These are phyloP conservation scores for Pleurotus eryngii DNA, from an alignment of 768 basidiomycete species.

Conservation along the genomic window DNA sequence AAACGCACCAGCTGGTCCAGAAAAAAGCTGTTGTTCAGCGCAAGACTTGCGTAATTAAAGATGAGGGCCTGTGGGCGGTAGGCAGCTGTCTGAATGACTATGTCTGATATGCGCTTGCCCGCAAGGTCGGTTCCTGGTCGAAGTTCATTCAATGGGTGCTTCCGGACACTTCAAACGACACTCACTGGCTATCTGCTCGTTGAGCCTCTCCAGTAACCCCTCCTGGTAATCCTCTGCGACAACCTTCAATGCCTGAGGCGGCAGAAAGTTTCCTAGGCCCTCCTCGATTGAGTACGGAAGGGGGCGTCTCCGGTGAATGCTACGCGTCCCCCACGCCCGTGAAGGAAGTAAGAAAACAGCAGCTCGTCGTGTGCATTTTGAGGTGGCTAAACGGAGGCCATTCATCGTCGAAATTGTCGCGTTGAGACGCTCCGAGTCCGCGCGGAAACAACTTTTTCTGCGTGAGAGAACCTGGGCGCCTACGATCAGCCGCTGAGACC, in stretches of 20 bases:
- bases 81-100: slow-evolving; percentile 64
- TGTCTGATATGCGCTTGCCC: slow-evolving; percentile 61
- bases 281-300: slow-evolving; percentile 67
- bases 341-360: slow-evolving; percentile 6
- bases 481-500: background rate
- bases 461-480: background rate
- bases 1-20: slow-evolving; percentile 67
- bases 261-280: slow-evolving; percentile 78
- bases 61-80: slow-evolving; percentile 58
- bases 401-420: slow-evolving; percentile 5
- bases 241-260: slow-evolving; percentile 65
- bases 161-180: background rate
- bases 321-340: slow-evolving; percentile 25
- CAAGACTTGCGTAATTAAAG: slow-evolving; percentile 90
- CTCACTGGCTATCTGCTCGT: slow-evolving; percentile 71
- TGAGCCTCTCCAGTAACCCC: slow-evolving; percentile 75
- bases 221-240: slow-evolving; percentile 84
- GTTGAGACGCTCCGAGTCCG: background rate
- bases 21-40: slow-evolving; percentile 96
- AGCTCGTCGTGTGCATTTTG: slow-evolving; percentile 7
- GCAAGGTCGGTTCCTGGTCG: slow-evolving; percentile 52
- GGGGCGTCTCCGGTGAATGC: slow-evolving; percentile 47
- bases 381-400: slow-evolving; percentile 6
- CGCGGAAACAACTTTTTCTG: slow-evolving; percentile 6
- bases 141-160: background rate